Evolutionary conservation across 371 early-diverging fungal genomes (phyloP).

Genomic region (Mortierella sp.): DNA sequence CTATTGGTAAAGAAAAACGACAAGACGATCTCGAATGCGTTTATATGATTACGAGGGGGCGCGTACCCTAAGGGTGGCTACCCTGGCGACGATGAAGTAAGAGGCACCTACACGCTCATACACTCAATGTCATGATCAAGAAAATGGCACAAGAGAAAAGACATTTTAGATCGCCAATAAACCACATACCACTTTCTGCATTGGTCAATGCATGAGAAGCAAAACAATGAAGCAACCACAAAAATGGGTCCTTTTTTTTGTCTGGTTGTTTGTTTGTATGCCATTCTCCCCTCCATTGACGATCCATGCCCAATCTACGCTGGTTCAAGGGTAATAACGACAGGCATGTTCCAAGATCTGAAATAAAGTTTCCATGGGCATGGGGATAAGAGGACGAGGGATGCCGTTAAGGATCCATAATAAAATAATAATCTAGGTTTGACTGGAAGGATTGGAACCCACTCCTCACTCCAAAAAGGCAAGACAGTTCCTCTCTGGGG

Average conservation of each 20-base stretch:
- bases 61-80: background rate
- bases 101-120: background rate
- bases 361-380: background rate
- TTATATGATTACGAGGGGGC: background rate
- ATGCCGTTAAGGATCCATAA: slow-evolving; percentile 6
- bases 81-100: background rate
- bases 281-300: background rate
- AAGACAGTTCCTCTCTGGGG: background rate
- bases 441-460: background rate
- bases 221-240: background rate
- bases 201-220: background rate
- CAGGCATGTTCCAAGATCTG: slow-evolving; percentile 9
- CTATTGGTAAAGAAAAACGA: background rate
- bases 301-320: background rate
- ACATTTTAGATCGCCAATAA: background rate
- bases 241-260: background rate
- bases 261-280: background rate
- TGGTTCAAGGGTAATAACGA: background rate
- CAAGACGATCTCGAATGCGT: background rate
- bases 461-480: background rate
- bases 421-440: background rate
- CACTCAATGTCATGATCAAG: background rate
- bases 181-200: background rate
- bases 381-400: background rate
- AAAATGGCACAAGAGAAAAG: background rate